Percentiles rank a stretch among this genome's conserved stretches.
Conservation (phyloP, 2,329 filamentous ascomycete species). For the Botrytis porri region DNA sequence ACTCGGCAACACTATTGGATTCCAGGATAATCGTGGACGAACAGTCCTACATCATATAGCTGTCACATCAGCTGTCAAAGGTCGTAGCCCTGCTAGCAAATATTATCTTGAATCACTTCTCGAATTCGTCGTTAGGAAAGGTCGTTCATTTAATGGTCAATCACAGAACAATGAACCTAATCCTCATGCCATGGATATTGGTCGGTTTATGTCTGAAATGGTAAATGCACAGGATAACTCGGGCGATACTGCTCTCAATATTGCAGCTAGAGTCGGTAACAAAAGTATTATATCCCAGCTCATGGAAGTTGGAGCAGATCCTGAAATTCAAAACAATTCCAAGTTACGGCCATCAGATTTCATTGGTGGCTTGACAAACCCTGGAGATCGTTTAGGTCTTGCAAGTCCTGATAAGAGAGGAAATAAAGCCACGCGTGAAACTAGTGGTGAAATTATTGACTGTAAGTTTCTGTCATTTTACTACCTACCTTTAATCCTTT, state of each 20-base stretch:
- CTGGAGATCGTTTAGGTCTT: slow-evolving; percentile 46
- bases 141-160: slow-evolving; percentile 59
- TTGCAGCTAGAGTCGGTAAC: slow-evolving; percentile 90
- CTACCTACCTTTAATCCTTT: background rate
- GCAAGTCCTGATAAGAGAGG: slow-evolving; percentile 46
- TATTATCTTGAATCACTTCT: slow-evolving; percentile 94
- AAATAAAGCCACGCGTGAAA: slow-evolving; percentile 62
- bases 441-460: slow-evolving; percentile 73
- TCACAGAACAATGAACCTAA: slow-evolving; percentile 34
- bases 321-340: slow-evolving; percentile 86
- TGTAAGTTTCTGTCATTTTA: slow-evolving; percentile 54
- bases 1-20: slow-evolving; percentile 83
- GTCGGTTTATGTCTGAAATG: slow-evolving; percentile 93
- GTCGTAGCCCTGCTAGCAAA: slow-evolving; percentile 83
- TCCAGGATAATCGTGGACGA: slow-evolving; percentile 82
- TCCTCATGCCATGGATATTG: slow-evolving; percentile 64
- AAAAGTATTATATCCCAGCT: slow-evolving; percentile 95
- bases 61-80: slow-evolving; percentile 91
- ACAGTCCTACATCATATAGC: slow-evolving; percentile 97
- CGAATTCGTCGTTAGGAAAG: slow-evolving; percentile 90
- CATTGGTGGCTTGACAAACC: slow-evolving; percentile 65
- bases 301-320: slow-evolving; percentile 89
- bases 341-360: slow-evolving; percentile 91
- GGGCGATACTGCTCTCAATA: slow-evolving; percentile 91
- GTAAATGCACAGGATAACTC: slow-evolving; percentile 93